Base-by-base conservation (phyloP, 345 rosid species). In the Syzygium oleosum region DNA sequence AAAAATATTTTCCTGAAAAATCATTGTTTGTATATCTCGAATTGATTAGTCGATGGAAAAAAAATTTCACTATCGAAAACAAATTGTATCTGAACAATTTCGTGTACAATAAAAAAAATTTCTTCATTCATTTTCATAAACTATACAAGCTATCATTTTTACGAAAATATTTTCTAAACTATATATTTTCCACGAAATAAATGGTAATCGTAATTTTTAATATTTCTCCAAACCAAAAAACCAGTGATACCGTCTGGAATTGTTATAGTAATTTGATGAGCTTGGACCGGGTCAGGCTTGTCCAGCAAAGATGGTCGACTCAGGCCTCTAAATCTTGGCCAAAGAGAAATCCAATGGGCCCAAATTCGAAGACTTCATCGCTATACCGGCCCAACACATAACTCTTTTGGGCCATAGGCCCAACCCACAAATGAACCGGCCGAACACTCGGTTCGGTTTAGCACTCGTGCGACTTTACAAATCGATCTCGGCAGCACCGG, bases 171-270 rank as follows among this genome's bases (percentile, higher is more conserved):
- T 43, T 6, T 43, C 46, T 43, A 43, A 43, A 5, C 46, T 43
- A 43, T 43, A 43, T 43, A 6, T 43, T 43, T 43, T 43, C 46
- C 46, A 6, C 7, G 46, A 43, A 43, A 43, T 6, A 43, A 43
- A 43, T 43, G 46, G 7, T 43, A 43, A 43, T 43, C 46, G 46
- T 43, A 43, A 43, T 43, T 43, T 43, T 43, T 43, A 43, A 43
- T 43, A 43, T 16, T 65, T 65, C 78, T 31, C 78, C 11, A 31
- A 7, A 65, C 8, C 16, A 31, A 41, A 29, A 16, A 14, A 63
- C 38, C 77, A 3, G 77, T 0, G 77, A 63, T 19, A 13, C 10
- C 0, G 19, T 63, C 38, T 6, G 0, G 29, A 6, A 63, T n/a
- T 43, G 46, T 43, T 43, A 6, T 43, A n/a, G 5, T 13, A 29